Evolutionary conservation across 2,329 filamentous ascomycete genomes (phyloP).

Genomic region (Colletotrichum orchidophilum): DNA sequence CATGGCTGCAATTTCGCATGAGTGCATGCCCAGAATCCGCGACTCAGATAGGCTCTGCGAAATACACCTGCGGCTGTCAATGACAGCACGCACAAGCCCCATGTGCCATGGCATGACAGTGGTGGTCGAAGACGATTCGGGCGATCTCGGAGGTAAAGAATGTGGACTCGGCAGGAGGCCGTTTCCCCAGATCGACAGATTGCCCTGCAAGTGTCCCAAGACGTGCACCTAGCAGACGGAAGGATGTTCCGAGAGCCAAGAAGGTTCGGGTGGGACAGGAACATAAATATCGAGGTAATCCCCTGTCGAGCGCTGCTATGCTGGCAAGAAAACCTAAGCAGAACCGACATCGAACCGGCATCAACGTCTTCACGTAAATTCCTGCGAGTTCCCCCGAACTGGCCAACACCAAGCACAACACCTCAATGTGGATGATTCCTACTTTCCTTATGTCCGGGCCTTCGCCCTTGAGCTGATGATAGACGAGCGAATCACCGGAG

Average conservation of each 20-base stretch:
- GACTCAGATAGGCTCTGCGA: neutral
- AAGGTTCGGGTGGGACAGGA: neutral
- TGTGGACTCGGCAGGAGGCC: neutral
- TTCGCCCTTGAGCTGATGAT: slow-evolving; percentile 1
- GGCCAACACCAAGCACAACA: neutral
- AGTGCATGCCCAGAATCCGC: neutral
- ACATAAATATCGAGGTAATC: neutral
- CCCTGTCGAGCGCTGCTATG: neutral
- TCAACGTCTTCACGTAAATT: neutral
- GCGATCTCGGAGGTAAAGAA: neutral
- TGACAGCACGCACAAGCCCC: neutral
- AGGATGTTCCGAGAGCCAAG: neutral
- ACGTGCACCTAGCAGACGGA: neutral
- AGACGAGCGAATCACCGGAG: neutral
- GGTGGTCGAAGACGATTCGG: neutral
- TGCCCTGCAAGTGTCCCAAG: slow-evolving; percentile 6
- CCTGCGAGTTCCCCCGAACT: neutral
- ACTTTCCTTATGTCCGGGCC: too few species aligned
- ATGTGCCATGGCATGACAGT: neutral
- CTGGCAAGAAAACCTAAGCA: slow-evolving; percentile 37
- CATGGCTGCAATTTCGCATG: neutral
- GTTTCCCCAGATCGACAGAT: slow-evolving; percentile 17
- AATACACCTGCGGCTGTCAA: neutral
- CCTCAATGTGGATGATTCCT: too few species aligned
- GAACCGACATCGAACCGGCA: slow-evolving; percentile 40